Percentiles rank a stretch among this genome's conserved stretches.
phyloP scores from a whole-genome alignment of 108 stramenopile species.

The Fragilaria crotonensis region DNA sequence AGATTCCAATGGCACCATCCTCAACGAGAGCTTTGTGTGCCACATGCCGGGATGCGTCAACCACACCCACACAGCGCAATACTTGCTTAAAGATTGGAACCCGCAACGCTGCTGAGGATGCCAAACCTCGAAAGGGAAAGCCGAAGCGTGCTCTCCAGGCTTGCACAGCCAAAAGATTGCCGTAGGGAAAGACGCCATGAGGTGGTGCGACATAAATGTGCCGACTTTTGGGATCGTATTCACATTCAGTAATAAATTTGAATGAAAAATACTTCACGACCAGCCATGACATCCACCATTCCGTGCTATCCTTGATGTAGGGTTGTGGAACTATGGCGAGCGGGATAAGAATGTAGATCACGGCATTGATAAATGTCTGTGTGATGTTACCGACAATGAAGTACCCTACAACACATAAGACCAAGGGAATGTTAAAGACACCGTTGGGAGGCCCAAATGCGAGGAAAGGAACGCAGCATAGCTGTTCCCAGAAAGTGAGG shows the following conservation, averaged over 20 bases:
- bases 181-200: slow-evolving; percentile 40
- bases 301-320: slow-evolving; percentile 12
- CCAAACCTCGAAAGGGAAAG: slow-evolving; percentile 23
- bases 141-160: slow-evolving; percentile 22
- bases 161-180: slow-evolving; percentile 28
- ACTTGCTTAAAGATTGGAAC: slow-evolving; percentile 42
- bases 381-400: slow-evolving; percentile 28
- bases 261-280: slow-evolving; percentile 33
- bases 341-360: slow-evolving; percentile 19
- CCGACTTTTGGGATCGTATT: slow-evolving; percentile 5
- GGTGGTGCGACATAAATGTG: slow-evolving; percentile 34
- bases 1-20: slow-evolving; percentile 27
- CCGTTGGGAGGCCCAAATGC: slow-evolving; percentile 36
- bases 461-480: slow-evolving; percentile 14
- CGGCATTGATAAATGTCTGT: slow-evolving; percentile 15
- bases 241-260: slow-evolving; percentile 23
- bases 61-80: slow-evolving; percentile 23
- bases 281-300: slow-evolving; percentile 24
- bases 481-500: slow-evolving; percentile 27
- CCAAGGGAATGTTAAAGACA: slow-evolving; percentile 25
- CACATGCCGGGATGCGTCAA: slow-evolving; percentile 26
- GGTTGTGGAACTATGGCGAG: slow-evolving; percentile 32
- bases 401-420: slow-evolving; percentile 22
- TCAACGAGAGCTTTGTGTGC: slow-evolving; percentile 17
- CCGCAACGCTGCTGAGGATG: slow-evolving; percentile 26